phyloP scores from a whole-genome alignment of 441 rosid genomes.

The Populus hybrid region DNA sequence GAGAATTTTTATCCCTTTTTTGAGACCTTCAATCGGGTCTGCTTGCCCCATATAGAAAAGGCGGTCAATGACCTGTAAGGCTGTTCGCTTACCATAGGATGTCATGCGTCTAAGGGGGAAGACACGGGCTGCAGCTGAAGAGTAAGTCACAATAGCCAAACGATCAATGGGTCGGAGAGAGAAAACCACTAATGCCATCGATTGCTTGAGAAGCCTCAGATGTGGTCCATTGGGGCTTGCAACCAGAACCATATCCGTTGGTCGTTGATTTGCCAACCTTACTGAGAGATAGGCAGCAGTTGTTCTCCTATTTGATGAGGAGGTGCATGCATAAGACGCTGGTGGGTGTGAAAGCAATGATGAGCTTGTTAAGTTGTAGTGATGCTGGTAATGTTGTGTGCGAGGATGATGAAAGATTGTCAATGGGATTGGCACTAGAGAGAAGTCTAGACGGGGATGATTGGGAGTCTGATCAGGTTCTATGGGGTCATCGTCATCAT shows the following conservation, averaged over 20 bases:
- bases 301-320: slow-evolving; percentile 31
- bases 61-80: slow-evolving; percentile 75
- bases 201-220: slow-evolving; percentile 72
- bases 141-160: slow-evolving; percentile 71
- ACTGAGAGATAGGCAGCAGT: slow-evolving; percentile 57
- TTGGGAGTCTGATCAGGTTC: slow-evolving; percentile 43
- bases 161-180: slow-evolving; percentile 74
- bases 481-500: slow-evolving; percentile 80
- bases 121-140: slow-evolving; percentile 72
- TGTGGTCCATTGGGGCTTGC: slow-evolving; percentile 83
- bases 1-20: slow-evolving; percentile 68
- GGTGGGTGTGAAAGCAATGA: slow-evolving; percentile 31
- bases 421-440: slow-evolving; percentile 43
- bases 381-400: slow-evolving; percentile 24
- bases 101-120: slow-evolving; percentile 86
- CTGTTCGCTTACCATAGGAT: slow-evolving; percentile 64
- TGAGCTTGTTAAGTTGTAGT: slow-evolving; percentile 31
- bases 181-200: slow-evolving; percentile 74
- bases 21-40: slow-evolving; percentile 71
- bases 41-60: slow-evolving; percentile 76
- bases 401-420: slow-evolving; percentile 32
- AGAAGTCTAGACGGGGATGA: slow-evolving; percentile 53
- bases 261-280: slow-evolving; percentile 47
- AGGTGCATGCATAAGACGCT: slow-evolving; percentile 23
- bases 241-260: slow-evolving; percentile 71